Evolutionary conservation across 805 yeast genomes (phyloP).

Genomic region (Kuraishia hungarica): DNA sequence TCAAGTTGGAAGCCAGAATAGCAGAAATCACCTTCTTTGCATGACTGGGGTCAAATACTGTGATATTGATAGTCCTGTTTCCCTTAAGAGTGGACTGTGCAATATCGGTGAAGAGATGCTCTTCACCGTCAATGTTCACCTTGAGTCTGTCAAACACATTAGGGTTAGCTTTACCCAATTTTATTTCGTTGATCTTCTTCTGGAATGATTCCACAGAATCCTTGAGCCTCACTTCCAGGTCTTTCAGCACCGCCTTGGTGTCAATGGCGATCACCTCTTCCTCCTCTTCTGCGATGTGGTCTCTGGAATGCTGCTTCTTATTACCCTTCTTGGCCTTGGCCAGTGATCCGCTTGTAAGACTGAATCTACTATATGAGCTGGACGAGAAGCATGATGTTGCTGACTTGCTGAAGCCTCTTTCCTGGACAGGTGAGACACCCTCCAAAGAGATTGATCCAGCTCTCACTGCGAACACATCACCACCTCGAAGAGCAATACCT

Average conservation of each 20-base stretch:
- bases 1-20: slow-evolving; percentile 58
- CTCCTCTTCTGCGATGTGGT: neutral
- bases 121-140: slow-evolving; percentile 39
- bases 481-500: no score
- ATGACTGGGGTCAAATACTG: slow-evolving; percentile 79
- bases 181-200: slow-evolving; percentile 51
- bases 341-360: no score
- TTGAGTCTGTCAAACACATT: slow-evolving; percentile 51
- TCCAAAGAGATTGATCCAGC: no score
- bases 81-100: slow-evolving; percentile 72
- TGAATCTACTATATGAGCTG: neutral
- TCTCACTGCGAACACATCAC: no score
- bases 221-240: slow-evolving; percentile 34
- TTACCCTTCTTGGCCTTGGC: neutral
- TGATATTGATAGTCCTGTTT: slow-evolving; percentile 55
- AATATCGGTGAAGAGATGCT: slow-evolving; percentile 45
- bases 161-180: slow-evolving; percentile 64
- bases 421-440: no score
- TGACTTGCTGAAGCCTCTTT: neutral
- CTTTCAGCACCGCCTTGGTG: slow-evolving; percentile 24
- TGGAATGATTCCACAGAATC: slow-evolving; percentile 42
- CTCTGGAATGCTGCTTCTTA: neutral
- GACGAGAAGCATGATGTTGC: neutral
- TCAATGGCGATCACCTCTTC: slow-evolving; percentile 8
- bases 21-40: slow-evolving; percentile 63